These are phyloP conservation scores for Xylaria sp. DNA, from an alignment of 2,329 filamentous ascomycete species.

Conservation along the genomic window DNA sequence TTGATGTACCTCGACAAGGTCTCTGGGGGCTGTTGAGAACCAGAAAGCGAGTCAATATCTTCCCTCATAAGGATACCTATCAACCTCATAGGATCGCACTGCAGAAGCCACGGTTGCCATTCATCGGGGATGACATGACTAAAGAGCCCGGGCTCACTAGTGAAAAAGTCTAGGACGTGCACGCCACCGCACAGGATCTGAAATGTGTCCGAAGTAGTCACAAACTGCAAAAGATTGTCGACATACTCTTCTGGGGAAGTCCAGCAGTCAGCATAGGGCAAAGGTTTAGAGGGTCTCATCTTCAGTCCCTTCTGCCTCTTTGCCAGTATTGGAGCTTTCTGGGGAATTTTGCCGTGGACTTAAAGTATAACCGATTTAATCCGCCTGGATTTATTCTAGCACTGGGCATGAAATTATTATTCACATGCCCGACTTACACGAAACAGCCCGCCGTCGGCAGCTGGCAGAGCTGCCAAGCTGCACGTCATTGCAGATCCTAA, in stretches of 20 bases:
- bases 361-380: not conserved
- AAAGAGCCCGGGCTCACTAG: constrained; percentile 84
- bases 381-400: not conserved
- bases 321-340: not conserved
- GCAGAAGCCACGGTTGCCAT: constrained; percentile 83
- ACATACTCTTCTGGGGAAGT: constrained; percentile 79
- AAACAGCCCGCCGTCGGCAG: constrained; percentile 22
- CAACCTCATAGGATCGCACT: constrained; percentile 77
- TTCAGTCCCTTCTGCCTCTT: constrained; percentile 11
- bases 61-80: constrained; percentile 85
- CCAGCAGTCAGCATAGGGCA: constrained; percentile 80
- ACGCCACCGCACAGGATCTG: constrained; percentile 95
- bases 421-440: not conserved
- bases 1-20: constrained; percentile 78
- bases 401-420: constrained; percentile 9
- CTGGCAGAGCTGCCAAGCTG: constrained; percentile 18
- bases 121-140: constrained; percentile 77
- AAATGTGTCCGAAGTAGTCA: constrained; percentile 78
- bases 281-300: constrained; percentile 63
- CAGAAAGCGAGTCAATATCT: constrained; percentile 64
- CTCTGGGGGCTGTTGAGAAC: constrained; percentile 57
- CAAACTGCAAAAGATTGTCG: constrained; percentile 79
- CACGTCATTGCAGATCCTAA: constrained; percentile 34
- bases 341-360: not conserved
- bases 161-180: constrained; percentile 97